Evolutionary conservation across 768 basidiomycete species (phyloP), one percentile per base, ranked within the genome.

Genomic region (Termitomyces sp.): DNA sequence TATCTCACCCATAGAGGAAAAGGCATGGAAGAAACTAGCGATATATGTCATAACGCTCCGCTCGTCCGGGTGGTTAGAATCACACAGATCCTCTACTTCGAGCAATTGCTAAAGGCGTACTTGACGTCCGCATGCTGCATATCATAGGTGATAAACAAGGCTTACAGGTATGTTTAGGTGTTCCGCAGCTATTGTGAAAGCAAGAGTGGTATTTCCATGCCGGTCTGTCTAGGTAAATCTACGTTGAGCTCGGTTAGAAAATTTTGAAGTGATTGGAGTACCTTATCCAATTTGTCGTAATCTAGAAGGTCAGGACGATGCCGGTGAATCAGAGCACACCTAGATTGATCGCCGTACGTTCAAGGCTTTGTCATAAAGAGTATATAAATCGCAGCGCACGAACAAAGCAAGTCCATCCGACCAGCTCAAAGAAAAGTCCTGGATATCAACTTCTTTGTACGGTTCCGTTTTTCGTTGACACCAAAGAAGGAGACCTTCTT

Each of bases 31-130:
- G 73, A 82, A 98, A 65, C 92, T 92, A 35, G 97, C 97, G 47
- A 99, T 89, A 64, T 98, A 98, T 5, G 94, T 98, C 93, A 98
- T 98, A 12, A 98, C 92, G 71, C 90, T 93, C 38, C 94, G 86
- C 73, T 99, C 97, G 70, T 99, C 97, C 0, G 96, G 96, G 48
- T 81, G 83, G n/a, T 77, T 77, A 0, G 86, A 83, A 66, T 94
- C 93, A 63, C 93, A 95, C 32, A 99, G 72, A 77, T 99, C 97
- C 55, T 93, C 88, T 0, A 98, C 96, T 79, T 99, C 97, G 20
- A 99, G 82, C 4, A 99, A 77, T 87, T 91, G 92, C 93, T 97
- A 26, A 26, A 57, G 56, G 42, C 24, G 51, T 10, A 24, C 14
- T 16, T 45, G 12, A 47, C 30, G 20, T 47, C 35, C 20, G 8